Conservation (phyloP, 2,329 filamentous ascomycete species). For the Raffaelea arxii region DNA sequence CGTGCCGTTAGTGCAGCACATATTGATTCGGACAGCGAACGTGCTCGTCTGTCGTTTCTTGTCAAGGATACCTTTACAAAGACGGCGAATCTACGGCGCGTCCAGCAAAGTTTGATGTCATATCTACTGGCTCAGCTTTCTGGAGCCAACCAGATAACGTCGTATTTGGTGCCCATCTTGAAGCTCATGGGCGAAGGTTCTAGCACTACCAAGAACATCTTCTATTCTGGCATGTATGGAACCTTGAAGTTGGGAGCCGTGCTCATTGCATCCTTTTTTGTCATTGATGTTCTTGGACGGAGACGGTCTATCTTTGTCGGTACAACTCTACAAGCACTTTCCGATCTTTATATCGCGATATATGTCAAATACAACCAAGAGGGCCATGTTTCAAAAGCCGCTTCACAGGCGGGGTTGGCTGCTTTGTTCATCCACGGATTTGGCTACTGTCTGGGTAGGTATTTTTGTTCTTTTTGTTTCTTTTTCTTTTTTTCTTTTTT, state of each 20-base stretch:
- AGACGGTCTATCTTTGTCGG: slow-evolving; percentile 21
- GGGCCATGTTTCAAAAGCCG: slow-evolving; percentile 14
- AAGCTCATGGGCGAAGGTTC: slow-evolving; percentile 23
- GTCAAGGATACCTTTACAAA: slow-evolving; percentile 25
- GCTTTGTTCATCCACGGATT: slow-evolving; percentile 35
- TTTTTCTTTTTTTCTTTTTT: too few relatives aligned
- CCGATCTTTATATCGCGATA: slow-evolving; percentile 29
- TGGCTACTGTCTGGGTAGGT: slow-evolving; percentile 29
- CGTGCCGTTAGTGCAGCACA: too few relatives aligned
- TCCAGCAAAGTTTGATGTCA: slow-evolving; percentile 26
- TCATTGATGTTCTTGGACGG: slow-evolving; percentile 31
- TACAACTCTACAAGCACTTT: slow-evolving; percentile 26
- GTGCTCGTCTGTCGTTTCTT: slow-evolving; percentile 8
- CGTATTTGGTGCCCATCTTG: slow-evolving; percentile 33
- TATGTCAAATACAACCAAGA: slow-evolving; percentile 26
- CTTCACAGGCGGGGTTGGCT: slow-evolving; percentile 27
- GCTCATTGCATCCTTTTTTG: slow-evolving; percentile 31
- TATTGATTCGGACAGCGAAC: too few relatives aligned
- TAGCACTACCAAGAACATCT: slow-evolving; percentile 22
- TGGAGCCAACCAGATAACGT: slow-evolving; percentile 32
- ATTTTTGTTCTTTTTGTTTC: too few relatives aligned
- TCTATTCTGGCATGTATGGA: slow-evolving; percentile 31
- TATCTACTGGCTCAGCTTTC: slow-evolving; percentile 32
- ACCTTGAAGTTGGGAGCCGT: slow-evolving; percentile 32
- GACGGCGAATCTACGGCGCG: slow-evolving; percentile 26